Base-by-base conservation (phyloP, 768 basidiomycete species). In the Serendipita indica region DNA sequence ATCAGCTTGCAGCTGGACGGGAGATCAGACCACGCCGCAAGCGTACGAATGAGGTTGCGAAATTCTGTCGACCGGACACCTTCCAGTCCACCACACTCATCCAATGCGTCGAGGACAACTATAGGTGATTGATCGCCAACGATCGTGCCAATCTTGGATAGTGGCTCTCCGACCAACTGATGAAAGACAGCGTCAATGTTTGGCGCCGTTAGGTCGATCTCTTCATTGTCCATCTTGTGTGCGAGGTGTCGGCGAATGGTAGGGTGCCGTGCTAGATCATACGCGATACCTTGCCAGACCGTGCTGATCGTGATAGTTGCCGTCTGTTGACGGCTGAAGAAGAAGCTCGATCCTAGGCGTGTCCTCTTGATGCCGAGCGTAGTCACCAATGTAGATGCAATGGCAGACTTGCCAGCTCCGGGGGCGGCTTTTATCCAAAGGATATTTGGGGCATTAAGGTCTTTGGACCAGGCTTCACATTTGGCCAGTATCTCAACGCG, bases 81-180 rank as follows among this genome's bases (percentile, higher is more conserved):
- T 6, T 54, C 49, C 3, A 54, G 22, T 16, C 49, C 49, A 22
- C 49, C 49, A 54, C 49, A 54, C 49, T 54, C 49, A n/a, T 54
- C 49, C 22, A 54, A n/a, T 5, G 49, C 49, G 30, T 54, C 49
- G 7, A 54, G 6, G 5, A 54, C 49, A 6, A 54, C 30, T 6
- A 54, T 32, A n/a, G 49, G 49, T 54, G 30, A 32, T n/a, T 54
- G 20, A 6, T 54, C 49, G 22, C 20, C n/a, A 7, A 25, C n/a
- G 3, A 43, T 43, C 6, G 16, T 6, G 5, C n/a, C 22, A 28
- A 25, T 54, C 30, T 54, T 54, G 16, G 30, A 22, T n/a, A 54
- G 30, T 27, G 49, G 22, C 16, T 27, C 22, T 16, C 30, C 16
- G 30, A 54, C 30, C 22, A 54, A n/a, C 49, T 54, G 49, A 22